Base-by-base conservation (phyloP, 106 monocot genomes). In the Dioscorea zingiberensis region DNA sequence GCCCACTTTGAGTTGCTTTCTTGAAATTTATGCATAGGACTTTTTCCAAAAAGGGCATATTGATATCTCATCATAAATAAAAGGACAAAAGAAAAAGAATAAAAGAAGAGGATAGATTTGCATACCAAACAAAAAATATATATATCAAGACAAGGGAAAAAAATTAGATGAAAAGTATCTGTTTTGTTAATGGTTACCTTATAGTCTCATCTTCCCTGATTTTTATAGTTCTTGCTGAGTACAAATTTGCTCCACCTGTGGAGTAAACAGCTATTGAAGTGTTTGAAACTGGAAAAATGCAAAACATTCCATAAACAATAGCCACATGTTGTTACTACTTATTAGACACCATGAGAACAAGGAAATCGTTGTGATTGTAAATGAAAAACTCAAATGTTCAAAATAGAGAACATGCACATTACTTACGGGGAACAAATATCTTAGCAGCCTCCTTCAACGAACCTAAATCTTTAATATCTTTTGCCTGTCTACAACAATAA, bases 381-480 rank as follows among this genome's bases (percentile, higher is more conserved):
- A 63, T 17, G 48, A 59, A 27, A 10, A 21, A 28, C 22, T 51
- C 51, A 51, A 13, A 51, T 51, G 14, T 18, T 51, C 51, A 18
- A 2, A 51, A 9, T 0, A 18, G 19, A 19, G 19, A 13, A 15
- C 51, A 9, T 51, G 51, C 2, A 18, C 14, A 15, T 51, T 21
- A 30, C 45, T 72, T 76, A 97, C 97, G 88, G 59, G 97, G 97
- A 58, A 97, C 83, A 82, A 97, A 97, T 63, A 88, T 79, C 66
- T 89, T 91, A 17, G 88, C 78, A 71, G 83, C 91, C 27, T 77
- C 64, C 79, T 97, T 97, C 25, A 97, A 72, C 18, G 97, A 80
- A 29, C 97, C 97, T 55, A 97, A 63, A 69, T 97, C 88, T 70
- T 91, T 82, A 44, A 97, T 81, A 78, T 97, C 97, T 77, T 86